A percentile compares a stretch with the other conserved stretches of the same genome.
Conservation (phyloP, 2,329 filamentous ascomycete genomes). For the Aspergillus sp. region DNA sequence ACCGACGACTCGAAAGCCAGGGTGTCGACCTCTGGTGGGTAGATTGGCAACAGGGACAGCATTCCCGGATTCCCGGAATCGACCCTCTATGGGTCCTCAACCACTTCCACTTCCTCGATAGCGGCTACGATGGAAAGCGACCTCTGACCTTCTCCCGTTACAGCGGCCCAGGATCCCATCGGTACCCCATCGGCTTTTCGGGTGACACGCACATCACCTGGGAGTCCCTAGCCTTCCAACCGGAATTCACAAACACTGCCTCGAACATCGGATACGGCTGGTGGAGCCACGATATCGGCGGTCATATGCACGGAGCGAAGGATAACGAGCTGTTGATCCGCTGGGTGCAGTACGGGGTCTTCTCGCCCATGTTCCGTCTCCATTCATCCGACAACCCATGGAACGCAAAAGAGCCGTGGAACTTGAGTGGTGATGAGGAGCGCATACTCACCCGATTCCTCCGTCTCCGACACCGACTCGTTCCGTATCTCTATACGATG, state of each 20-base stretch:
- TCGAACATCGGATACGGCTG: constrained; percentile 71
- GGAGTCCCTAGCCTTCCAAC: constrained; percentile 66
- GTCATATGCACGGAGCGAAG: constrained; percentile 60
- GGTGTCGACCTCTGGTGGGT: constrained; percentile 70
- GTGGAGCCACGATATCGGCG: constrained; percentile 73
- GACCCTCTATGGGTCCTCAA: constrained; percentile 70
- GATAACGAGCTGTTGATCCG: constrained; percentile 64
- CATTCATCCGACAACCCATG: constrained; percentile 64
- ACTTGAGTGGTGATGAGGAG: constrained; percentile 53
- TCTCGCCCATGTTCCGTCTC: constrained; percentile 64
- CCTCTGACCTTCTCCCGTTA: constrained; percentile 66
- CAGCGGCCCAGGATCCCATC: constrained; percentile 65
- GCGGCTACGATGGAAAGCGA: constrained; percentile 42
- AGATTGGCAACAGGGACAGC: constrained; percentile 68
- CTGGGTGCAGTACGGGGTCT: constrained; percentile 66
- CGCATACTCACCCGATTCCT: constrained; percentile 56
- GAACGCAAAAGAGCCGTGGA: constrained; percentile 67
- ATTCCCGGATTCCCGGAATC: constrained; percentile 60
- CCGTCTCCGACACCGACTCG: constrained; percentile 60
- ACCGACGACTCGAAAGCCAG: constrained; percentile 59
- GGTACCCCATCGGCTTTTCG: constrained; percentile 69
- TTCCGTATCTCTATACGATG: constrained; percentile 65
- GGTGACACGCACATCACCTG: constrained; percentile 65
- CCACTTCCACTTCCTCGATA: constrained; percentile 66
- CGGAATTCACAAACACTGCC: constrained; percentile 68